A percentile compares a stretch with the other conserved stretches of the same genome.
These are phyloP conservation scores for Claviceps quebecensis DNA, from an alignment of 2,329 filamentous ascomycete genomes.

Conservation along the genomic window DNA sequence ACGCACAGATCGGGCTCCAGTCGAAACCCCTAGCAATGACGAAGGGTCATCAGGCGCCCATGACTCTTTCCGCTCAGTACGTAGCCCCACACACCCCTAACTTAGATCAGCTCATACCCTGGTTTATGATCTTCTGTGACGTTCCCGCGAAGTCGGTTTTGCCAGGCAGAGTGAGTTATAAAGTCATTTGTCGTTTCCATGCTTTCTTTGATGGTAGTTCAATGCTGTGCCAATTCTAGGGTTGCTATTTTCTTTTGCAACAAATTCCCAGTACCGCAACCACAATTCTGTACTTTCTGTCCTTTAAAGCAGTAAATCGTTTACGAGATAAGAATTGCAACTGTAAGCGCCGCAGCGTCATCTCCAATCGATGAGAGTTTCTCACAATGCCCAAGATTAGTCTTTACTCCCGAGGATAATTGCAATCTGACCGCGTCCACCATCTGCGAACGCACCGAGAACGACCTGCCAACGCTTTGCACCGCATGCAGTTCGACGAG, in stretches of 20 bases:
- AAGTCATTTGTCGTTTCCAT: conserved; percentile 2
- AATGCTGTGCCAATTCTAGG: no score
- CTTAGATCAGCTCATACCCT: conserved; percentile 4
- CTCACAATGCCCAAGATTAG: neutral
- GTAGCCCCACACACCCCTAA: conserved; percentile 1
- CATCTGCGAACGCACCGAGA: no score
- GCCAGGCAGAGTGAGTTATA: conserved; percentile 5
- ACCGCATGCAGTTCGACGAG: no score
- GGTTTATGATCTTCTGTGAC: conserved; percentile 6
- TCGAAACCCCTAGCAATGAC: neutral
- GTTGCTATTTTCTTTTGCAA: no score
- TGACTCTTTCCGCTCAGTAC: conserved; percentile 1
- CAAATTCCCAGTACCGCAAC: neutral
- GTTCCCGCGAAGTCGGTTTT: conserved; percentile 6
- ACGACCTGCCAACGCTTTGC: no score
- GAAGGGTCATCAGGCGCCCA: neutral
- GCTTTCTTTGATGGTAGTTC: neutral
- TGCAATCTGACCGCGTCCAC: no score
- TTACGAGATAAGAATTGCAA: no score
- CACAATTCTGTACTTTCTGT: neutral
- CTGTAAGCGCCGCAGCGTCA: neutral
- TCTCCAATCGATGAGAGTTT: neutral
- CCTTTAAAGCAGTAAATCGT: neutral
- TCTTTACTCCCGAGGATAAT: no score
- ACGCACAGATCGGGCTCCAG: neutral